A percentile compares a stretch with the other conserved stretches of the same genome.
phyloP scores from a whole-genome alignment of 768 basidiomycete genomes.

The Trametopsis cervina region DNA sequence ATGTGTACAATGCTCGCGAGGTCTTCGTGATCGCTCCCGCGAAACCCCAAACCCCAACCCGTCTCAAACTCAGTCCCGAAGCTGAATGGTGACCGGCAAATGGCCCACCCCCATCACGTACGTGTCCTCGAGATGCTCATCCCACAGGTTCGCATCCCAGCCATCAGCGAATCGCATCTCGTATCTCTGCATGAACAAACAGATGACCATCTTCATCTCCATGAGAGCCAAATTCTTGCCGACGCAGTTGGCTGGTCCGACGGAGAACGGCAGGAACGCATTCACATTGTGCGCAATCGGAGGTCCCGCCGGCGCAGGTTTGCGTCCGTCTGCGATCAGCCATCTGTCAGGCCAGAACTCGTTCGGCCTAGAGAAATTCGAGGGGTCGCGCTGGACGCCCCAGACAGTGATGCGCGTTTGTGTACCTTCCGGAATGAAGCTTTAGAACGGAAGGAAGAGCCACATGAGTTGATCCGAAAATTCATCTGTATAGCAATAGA shows the following conservation, averaged over 20 bases:
- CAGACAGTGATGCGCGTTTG: slow-evolving; percentile 29
- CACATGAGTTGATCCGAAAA: too few species aligned
- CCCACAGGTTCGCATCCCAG: slow-evolving; percentile 25
- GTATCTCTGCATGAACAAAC: slow-evolving; percentile 26
- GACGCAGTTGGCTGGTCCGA: slow-evolving; percentile 44
- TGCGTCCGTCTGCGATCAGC: slow-evolving; percentile 19
- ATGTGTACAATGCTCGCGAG: too few species aligned
- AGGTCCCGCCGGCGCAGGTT: neutral
- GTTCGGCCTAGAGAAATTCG: slow-evolving; percentile 35
- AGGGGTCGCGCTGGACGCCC: slow-evolving; percentile 34
- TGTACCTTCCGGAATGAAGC: slow-evolving; percentile 12
- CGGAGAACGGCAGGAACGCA: slow-evolving; percentile 39
- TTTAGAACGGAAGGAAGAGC: neutral
- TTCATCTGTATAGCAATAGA: too few species aligned
- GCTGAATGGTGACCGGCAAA: slow-evolving; percentile 14
- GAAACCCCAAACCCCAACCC: too few species aligned
- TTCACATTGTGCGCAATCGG: slow-evolving; percentile 19
- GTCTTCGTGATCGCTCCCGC: too few species aligned
- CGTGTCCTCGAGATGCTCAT: slow-evolving; percentile 21
- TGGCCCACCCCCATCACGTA: slow-evolving; percentile 23
- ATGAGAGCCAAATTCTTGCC: slow-evolving; percentile 38
- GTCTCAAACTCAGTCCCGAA: neutral
- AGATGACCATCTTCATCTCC: slow-evolving; percentile 27
- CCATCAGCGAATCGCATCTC: slow-evolving; percentile 26
- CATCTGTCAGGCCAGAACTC: slow-evolving; percentile 37